Evolutionary conservation across 805 yeast genomes (phyloP), one percentile per base, ranked within the genome.

Genomic region (Yarrowia hollandica): DNA sequence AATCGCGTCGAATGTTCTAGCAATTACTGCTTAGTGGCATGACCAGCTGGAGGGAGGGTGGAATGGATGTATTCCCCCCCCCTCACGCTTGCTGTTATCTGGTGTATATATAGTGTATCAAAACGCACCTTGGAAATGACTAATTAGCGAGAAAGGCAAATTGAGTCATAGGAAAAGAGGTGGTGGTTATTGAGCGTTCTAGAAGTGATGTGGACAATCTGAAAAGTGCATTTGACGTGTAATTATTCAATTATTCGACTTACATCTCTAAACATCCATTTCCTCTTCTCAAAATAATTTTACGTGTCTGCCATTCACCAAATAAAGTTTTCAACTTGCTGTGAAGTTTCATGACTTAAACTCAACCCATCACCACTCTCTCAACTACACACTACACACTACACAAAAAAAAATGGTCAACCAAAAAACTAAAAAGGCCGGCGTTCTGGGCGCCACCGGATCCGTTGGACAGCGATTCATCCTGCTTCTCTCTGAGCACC

Each of bases 361-460:
- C 10, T 25, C 9, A 6, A 25, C 28, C 28, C 9, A 25, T 7
- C 6, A 6, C 10, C 28, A 25, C 10, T 25, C 28, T 25, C 28
- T 25, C 28, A 25, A 8, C 34, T 5, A 12, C 34, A 12, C 34
- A 6, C 16, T 31, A 26, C 34, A n/a, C 33, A 15, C n/a, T 42
- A 26, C 50, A 41, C 21, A 42, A 15, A 28, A 46, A 12, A 44
- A 11, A 48, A 48, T 48, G 55, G 55, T 48, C 12, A 48, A n/a
- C n/a, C n/a, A n/a, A n/a, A n/a, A 48, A 21, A 23, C 44, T 25
- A 52, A 52, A 18, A 52, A 52, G 26, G 58, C 58, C n/a, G 99
- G 99, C 77, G 97, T 94, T 66, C 79, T 92, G 62, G 99, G 99
- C 54, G 98, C 98, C 65, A 92, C 99, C 11, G 99, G 99, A 57